Conservation (phyloP, 2,329 filamentous ascomycete genomes). For the Penicillium sp. region DNA sequence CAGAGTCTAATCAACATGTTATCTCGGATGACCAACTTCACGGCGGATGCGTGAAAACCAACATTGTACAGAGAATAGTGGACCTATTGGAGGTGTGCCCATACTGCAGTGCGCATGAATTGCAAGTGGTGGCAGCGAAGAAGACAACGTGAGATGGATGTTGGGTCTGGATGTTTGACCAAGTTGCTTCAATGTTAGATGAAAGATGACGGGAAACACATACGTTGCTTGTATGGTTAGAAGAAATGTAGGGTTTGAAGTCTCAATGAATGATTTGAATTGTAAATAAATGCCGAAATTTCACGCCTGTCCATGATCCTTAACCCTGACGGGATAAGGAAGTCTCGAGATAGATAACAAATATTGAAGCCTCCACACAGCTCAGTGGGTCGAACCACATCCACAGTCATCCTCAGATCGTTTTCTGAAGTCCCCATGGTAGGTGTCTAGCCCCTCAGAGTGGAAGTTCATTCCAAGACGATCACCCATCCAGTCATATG, state of each 20-base stretch:
- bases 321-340: not conserved
- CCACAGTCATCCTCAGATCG: slow-evolving; percentile 35
- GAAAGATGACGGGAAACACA: too few species aligned
- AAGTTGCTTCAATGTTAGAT: too few species aligned
- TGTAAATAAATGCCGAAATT: slow-evolving; percentile 1
- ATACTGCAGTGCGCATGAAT: not conserved
- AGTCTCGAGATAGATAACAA: not conserved
- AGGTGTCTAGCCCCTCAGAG: slow-evolving; percentile 44
- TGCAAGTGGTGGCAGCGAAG: not conserved
- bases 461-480: slow-evolving; percentile 39
- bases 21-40: not conserved
- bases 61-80: slow-evolving; percentile 14
- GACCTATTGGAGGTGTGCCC: slow-evolving; percentile 13
- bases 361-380: slow-evolving; percentile 8
- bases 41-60: not conserved
- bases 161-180: too few species aligned
- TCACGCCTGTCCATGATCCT: not conserved
- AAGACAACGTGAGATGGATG: not conserved
- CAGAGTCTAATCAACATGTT: not conserved
- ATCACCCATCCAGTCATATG: slow-evolving; percentile 44
- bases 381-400: slow-evolving; percentile 28
- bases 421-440: slow-evolving; percentile 49
- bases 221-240: too few species aligned
- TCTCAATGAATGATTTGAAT: not conserved
- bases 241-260: not conserved